Percentiles rank a stretch among this genome's conserved stretches.
These are phyloP conservation scores for Blepharisma japonicum DNA, from an alignment of 73 alveolate genomes.

Conservation along the genomic window DNA sequence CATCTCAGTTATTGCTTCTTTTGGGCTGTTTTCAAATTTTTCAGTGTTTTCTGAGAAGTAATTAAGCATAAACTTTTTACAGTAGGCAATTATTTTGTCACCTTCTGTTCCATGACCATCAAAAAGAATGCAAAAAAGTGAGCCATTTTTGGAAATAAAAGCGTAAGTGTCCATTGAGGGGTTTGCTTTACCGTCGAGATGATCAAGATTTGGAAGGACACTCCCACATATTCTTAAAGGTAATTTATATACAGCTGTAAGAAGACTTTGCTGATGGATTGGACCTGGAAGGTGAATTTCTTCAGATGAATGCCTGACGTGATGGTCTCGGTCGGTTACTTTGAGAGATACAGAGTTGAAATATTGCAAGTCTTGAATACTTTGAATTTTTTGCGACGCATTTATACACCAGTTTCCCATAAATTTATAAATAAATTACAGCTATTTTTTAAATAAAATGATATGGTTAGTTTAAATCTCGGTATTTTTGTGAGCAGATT, in stretches of 20 bases:
- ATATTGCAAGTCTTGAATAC: not conserved
- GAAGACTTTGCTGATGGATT: not conserved
- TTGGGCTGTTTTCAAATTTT: conserved; percentile 13
- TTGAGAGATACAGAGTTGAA: not conserved
- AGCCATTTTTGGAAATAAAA: not conserved
- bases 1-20: conserved; percentile 15
- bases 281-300: not conserved
- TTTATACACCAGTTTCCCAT: too few relatives aligned
- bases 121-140: not conserved
- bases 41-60: conserved; percentile 25
- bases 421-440: too few relatives aligned
- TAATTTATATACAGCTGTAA: not conserved
- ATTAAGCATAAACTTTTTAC: not conserved
- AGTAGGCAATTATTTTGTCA: not conserved
- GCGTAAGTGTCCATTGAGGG: not conserved
- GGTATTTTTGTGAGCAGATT: too few relatives aligned
- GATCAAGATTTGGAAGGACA: conserved; percentile 16
- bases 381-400: not conserved
- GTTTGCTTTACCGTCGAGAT: not conserved
- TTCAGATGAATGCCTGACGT: not conserved
- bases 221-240: not conserved
- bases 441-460: too few relatives aligned
- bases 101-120: conserved; percentile 34
- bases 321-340: not conserved
- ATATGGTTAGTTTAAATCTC: too few relatives aligned